These are phyloP conservation scores for Thelonectria rubi DNA, from an alignment of 2,329 filamentous ascomycete genomes.

Conservation along the genomic window DNA sequence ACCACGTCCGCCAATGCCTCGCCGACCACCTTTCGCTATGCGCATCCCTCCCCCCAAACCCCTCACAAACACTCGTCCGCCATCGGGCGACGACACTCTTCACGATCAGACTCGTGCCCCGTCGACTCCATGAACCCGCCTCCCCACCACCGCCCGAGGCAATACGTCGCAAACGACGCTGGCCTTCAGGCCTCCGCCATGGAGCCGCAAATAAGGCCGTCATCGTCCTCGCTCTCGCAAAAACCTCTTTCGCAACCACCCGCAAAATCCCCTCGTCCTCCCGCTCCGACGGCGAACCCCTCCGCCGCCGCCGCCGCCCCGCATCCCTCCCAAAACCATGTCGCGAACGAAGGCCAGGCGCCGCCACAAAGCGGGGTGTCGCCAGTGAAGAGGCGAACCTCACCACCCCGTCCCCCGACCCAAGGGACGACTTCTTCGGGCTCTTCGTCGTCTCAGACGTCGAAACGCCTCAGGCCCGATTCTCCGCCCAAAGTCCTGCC, in stretches of 20 bases:
- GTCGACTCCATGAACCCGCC: slow-evolving; percentile 42
- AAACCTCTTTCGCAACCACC: slow-evolving; percentile 33
- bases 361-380: slow-evolving; percentile 40
- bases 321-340: slow-evolving; percentile 28
- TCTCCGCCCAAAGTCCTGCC: slow-evolving; percentile 69
- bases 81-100: slow-evolving; percentile 40
- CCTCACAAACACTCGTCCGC: slow-evolving; percentile 40
- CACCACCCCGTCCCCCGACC: slow-evolving; percentile 41
- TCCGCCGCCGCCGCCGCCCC: slow-evolving; percentile 26
- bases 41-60: slow-evolving; percentile 41
- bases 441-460: slow-evolving; percentile 43
- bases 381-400: slow-evolving; percentile 47
- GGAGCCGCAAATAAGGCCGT: slow-evolving; percentile 31
- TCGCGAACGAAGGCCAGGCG: slow-evolving; percentile 27
- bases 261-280: slow-evolving; percentile 34
- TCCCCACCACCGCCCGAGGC: slow-evolving; percentile 36
- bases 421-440: slow-evolving; percentile 41
- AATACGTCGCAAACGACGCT: slow-evolving; percentile 38
- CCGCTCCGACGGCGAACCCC: slow-evolving; percentile 26
- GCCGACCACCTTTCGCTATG: slow-evolving; percentile 55
- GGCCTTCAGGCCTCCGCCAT: slow-evolving; percentile 33
- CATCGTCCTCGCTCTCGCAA: slow-evolving; percentile 33
- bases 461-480: slow-evolving; percentile 65
- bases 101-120: slow-evolving; percentile 35
- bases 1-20: slow-evolving; percentile 62